Conservation (phyloP, 2,329 filamentous ascomycete species). For the Paramyrothecium sp. region DNA sequence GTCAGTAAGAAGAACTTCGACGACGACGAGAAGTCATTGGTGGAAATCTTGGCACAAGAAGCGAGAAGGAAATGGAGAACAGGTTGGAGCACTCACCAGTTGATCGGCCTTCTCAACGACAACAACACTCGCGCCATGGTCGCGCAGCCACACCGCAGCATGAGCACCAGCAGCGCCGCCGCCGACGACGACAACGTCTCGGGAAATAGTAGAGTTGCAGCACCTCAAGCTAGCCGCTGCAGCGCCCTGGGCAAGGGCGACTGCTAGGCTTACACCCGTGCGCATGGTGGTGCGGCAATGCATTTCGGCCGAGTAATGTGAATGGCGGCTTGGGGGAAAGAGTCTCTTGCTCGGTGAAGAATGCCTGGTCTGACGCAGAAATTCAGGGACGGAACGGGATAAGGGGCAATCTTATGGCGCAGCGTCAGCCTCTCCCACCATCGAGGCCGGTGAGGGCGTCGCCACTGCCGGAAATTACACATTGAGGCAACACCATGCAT, state of each 20-base stretch:
- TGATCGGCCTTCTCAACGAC: slow-evolving; percentile 1
- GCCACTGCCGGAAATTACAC: neutral
- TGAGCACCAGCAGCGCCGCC: neutral
- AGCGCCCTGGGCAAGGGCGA: neutral
- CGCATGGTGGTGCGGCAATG: neutral
- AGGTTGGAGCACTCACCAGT: neutral
- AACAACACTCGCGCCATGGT: neutral
- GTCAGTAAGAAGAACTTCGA: neutral
- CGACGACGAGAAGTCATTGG: neutral
- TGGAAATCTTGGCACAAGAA: neutral
- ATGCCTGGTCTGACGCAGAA: neutral
- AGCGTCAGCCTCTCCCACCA: neutral
- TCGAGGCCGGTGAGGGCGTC: neutral
- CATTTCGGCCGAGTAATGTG: neutral
- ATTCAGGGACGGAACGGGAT: neutral
- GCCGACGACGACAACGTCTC: slow-evolving; percentile 1
- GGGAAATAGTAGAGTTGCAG: neutral
- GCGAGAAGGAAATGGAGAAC: neutral
- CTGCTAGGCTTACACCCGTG: neutral
- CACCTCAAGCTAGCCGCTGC: neutral
- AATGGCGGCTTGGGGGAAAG: neutral
- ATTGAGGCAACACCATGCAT: neutral
- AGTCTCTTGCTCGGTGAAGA: neutral
- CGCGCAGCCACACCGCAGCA: neutral
- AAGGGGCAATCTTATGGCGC: neutral